Conservation (phyloP, 495 filamentous ascomycete species). For the Penicillium herquei region DNA sequence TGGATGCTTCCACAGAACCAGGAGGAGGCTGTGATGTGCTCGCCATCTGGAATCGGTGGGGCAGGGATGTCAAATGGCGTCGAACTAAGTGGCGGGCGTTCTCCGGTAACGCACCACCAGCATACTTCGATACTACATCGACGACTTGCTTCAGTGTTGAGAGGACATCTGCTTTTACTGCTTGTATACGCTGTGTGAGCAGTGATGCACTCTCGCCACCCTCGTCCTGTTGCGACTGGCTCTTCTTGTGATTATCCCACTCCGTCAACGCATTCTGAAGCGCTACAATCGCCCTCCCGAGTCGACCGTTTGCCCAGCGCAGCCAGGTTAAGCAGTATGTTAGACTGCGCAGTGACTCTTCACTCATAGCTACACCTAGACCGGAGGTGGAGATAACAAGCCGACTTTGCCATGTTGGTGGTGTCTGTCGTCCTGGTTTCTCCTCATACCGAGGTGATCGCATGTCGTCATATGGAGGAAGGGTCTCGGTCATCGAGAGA, state of each 20-base stretch:
- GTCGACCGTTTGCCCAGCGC: slow-evolving; percentile 70
- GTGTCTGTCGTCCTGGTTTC: slow-evolving; percentile 30
- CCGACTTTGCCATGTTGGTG: slow-evolving; percentile 67
- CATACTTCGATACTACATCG: slow-evolving; percentile 76
- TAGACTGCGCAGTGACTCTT: slow-evolving; percentile 73
- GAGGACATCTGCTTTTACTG: slow-evolving; percentile 70
- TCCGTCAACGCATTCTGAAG: slow-evolving; percentile 71
- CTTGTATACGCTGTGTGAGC: slow-evolving; percentile 60
- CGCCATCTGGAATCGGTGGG: slow-evolving; percentile 66
- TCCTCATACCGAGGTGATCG: slow-evolving; percentile 68
- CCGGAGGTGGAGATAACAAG: slow-evolving; percentile 82
- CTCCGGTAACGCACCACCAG: slow-evolving; percentile 79
- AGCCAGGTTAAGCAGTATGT: slow-evolving; percentile 76
- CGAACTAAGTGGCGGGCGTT: slow-evolving; percentile 77
- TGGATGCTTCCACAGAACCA: slow-evolving; percentile 31
- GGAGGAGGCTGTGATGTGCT: slow-evolving; percentile 44
- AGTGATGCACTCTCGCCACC: slow-evolving; percentile 38
- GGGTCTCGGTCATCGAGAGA: slow-evolving; percentile 58
- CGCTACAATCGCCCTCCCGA: slow-evolving; percentile 65
- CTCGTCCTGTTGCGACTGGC: slow-evolving; percentile 19
- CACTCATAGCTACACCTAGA: slow-evolving; percentile 81
- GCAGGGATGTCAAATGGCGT: slow-evolving; percentile 74
- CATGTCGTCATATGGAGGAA: slow-evolving; percentile 79
- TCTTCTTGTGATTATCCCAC: slow-evolving; percentile 54
- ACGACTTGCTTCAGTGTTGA: slow-evolving; percentile 74